A percentile compares a stretch with the other conserved stretches of the same genome.
Conservation (phyloP, 2,329 filamentous ascomycete genomes). For the Hirsutella thompsonii region DNA sequence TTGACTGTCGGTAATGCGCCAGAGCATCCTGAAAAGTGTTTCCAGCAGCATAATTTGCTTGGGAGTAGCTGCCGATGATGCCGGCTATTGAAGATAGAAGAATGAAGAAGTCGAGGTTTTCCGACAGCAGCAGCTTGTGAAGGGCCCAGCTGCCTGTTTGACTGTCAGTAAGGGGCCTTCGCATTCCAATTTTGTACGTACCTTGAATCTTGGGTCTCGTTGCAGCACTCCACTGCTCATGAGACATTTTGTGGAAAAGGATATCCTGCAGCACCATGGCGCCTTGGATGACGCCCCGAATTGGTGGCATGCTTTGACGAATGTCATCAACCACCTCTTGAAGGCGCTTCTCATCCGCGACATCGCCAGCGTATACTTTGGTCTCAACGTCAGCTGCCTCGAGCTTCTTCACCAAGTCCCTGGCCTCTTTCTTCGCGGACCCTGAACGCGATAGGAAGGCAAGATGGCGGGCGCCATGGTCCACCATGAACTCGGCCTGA, state of each 20-base stretch:
- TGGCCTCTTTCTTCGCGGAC: background rate
- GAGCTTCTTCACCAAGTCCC: background rate
- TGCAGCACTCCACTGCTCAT: background rate
- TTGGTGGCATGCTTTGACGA: background rate
- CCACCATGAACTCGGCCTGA: background rate
- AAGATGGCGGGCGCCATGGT: background rate
- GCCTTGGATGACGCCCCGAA: slow-evolving; percentile 2
- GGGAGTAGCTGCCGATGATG: background rate
- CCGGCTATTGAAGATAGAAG: slow-evolving; percentile 3
- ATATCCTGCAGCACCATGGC: slow-evolving; percentile 2
- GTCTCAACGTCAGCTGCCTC: background rate
- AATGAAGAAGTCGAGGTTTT: slow-evolving; percentile 3
- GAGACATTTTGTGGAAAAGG: slow-evolving; percentile 1
- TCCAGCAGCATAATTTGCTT: slow-evolving; percentile 4
- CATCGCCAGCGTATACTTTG: slow-evolving; percentile 1
- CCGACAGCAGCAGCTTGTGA: slow-evolving; percentile 1
- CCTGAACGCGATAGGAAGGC: slow-evolving; percentile 2
- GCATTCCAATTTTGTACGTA: too few relatives aligned
- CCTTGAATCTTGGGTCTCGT: slow-evolving; percentile 3
- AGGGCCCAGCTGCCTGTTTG: slow-evolving; percentile 1
- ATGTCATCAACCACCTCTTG: background rate
- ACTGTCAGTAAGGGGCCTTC: background rate
- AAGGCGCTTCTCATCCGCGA: background rate
- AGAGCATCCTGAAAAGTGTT: slow-evolving; percentile 4
- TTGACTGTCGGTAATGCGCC: background rate